These are phyloP conservation scores for Marasmius fiardii DNA, from an alignment of 1,284 basidiomycete genomes.

Conservation along the genomic window DNA sequence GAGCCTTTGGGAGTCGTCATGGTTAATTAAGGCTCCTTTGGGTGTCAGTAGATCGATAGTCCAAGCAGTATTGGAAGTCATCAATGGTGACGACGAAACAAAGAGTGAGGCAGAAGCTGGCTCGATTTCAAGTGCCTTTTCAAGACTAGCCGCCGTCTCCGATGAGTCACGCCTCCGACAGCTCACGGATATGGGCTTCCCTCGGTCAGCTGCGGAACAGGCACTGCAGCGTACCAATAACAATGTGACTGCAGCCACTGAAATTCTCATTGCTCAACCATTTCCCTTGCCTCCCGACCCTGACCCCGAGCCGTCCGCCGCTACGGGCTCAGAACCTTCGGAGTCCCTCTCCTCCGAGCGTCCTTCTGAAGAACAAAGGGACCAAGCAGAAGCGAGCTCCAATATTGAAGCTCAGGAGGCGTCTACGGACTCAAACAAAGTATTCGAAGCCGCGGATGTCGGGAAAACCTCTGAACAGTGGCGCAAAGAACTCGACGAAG, in stretches of 20 bases:
- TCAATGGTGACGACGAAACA: constrained; percentile 81
- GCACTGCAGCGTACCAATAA: constrained; percentile 86
- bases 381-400: constrained; percentile 5
- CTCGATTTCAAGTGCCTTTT: constrained; percentile 27
- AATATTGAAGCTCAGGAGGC: constrained; percentile 20
- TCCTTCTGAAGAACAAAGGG: constrained; percentile 15
- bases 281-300: constrained; percentile 72
- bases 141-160: constrained; percentile 47
- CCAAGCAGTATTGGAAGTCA: constrained; percentile 77
- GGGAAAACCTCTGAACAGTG: constrained; percentile 46
- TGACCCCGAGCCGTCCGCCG: constrained; percentile 28
- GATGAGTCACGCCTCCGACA: constrained; percentile 79
- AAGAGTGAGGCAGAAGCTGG: constrained; percentile 37
- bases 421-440: constrained; percentile 17
- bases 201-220: constrained; percentile 77
- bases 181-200: constrained; percentile 96
- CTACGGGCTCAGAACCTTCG: constrained; percentile 19
- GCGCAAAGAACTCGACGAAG: constrained; percentile 60
- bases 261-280: constrained; percentile 82
- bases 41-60: constrained; percentile 74
- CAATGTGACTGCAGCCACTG: constrained; percentile 88
- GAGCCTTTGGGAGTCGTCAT: constrained; percentile 80
- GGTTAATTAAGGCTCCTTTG: constrained; percentile 77
- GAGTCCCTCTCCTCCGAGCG: constrained; percentile 12
- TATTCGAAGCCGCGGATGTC: constrained; percentile 6